phyloP scores from a whole-genome alignment of 78 protist genomes.

The Speleostelium caveatum region DNA sequence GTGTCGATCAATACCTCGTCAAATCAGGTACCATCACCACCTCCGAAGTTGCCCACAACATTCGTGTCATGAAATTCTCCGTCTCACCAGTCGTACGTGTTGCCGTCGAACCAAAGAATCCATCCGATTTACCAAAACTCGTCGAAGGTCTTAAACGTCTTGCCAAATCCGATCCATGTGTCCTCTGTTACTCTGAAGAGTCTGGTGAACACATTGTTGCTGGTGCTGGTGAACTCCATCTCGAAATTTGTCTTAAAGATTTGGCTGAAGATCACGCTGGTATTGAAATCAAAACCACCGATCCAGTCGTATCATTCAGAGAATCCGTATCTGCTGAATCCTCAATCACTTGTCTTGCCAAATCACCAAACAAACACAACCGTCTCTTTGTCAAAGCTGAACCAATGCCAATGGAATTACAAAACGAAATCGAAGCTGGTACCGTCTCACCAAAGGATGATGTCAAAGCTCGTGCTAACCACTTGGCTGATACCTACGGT shows the following conservation, averaged over 20 bases:
- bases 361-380: slow-evolving; percentile 99
- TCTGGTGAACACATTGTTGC: slow-evolving; percentile 99
- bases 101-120: slow-evolving; percentile 98
- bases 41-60: slow-evolving; percentile 93
- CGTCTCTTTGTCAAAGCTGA: slow-evolving; percentile 93
- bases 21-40: slow-evolving; percentile 99
- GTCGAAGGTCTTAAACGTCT: slow-evolving; percentile 98
- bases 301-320: slow-evolving; percentile 98
- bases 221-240: slow-evolving; percentile 99
- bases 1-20: slow-evolving; percentile 99
- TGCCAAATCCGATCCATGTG: slow-evolving; percentile 96
- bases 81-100: slow-evolving; percentile 99
- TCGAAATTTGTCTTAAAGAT: slow-evolving; percentile 99
- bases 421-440: slow-evolving; percentile 62
- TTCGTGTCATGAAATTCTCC: slow-evolving; percentile 98
- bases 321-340: slow-evolving; percentile 89
- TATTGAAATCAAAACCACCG: slow-evolving; percentile 91
- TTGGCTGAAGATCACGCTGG: slow-evolving; percentile 86
- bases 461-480: slow-evolving; percentile 2
- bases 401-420: slow-evolving; percentile 59
- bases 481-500: slow-evolving; percentile 18
- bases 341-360: slow-evolving; percentile 78
- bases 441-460: slow-evolving; percentile 1
- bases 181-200: slow-evolving; percentile 84
- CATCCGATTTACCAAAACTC: slow-evolving; percentile 97